phyloP scores from a whole-genome alignment of 805 yeast genomes.

The Clavispora vitiphila region DNA sequence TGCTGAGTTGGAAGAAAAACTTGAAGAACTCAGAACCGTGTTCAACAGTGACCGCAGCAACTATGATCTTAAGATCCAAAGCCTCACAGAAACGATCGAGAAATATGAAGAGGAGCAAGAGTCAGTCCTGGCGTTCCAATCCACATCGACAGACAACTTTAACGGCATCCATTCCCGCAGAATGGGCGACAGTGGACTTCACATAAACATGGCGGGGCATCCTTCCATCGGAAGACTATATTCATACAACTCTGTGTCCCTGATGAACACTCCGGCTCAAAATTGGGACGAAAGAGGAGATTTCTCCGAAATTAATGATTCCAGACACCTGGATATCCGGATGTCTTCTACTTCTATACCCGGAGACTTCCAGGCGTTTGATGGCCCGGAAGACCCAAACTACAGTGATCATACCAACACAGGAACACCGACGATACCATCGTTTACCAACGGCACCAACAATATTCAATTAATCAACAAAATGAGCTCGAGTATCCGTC shows the following conservation, averaged over 20 bases:
- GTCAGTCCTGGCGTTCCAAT: neutral
- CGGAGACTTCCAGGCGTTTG: constrained; percentile 3
- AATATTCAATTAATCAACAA: constrained; percentile 65
- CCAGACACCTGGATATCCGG: neutral
- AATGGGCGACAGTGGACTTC: constrained; percentile 11
- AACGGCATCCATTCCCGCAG: constrained; percentile 4
- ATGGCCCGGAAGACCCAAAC: constrained; percentile 8
- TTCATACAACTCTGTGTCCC: constrained; percentile 2
- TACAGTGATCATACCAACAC: constrained; percentile 5
- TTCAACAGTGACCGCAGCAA: constrained; percentile 27
- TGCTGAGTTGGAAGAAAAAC: constrained; percentile 23
- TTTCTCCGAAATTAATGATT: neutral
- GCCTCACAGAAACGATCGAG: constrained; percentile 15
- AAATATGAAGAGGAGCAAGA: constrained; percentile 2
- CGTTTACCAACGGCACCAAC: constrained; percentile 13
- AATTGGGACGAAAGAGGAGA: constrained; percentile 10
- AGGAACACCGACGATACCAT: constrained; percentile 9
- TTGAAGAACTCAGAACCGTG: constrained; percentile 28
- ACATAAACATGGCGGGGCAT: constrained; percentile 15
- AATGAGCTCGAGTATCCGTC: constrained; percentile 69
- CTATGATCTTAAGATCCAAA: constrained; percentile 22
- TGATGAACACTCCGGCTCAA: constrained; percentile 5
- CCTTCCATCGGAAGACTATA: constrained; percentile 1
- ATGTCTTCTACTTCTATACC: neutral
- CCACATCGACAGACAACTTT: constrained; percentile 8